phyloP scores from a whole-genome alignment of 2,329 filamentous ascomycete genomes.

The Aspergillus bombycis region DNA sequence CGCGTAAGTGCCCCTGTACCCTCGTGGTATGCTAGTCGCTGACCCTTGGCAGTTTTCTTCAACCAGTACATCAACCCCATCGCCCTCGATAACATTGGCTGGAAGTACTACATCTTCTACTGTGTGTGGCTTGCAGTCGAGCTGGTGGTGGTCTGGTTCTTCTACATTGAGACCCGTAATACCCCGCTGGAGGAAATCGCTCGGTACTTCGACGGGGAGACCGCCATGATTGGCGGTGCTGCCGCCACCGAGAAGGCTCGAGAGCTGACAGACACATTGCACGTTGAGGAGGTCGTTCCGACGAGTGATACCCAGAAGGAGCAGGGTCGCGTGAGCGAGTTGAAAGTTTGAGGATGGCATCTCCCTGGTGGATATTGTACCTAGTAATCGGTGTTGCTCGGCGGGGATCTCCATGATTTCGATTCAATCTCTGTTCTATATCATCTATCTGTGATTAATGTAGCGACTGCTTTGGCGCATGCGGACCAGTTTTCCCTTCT shows the following conservation, averaged over 20 bases:
- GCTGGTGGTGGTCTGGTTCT: slow-evolving; percentile 38
- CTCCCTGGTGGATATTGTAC: not conserved
- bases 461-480: not conserved
- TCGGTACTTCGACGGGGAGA: slow-evolving; percentile 29
- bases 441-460: not conserved
- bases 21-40: not conserved
- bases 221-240: slow-evolving; percentile 24
- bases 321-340: slow-evolving; percentile 2
- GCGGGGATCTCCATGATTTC: not conserved
- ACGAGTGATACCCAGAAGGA: not conserved
- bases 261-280: slow-evolving; percentile 12
- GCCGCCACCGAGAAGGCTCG: slow-evolving; percentile 25
- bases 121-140: slow-evolving; percentile 37
- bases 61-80: slow-evolving; percentile 41
- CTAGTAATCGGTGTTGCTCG: not conserved
- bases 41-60: slow-evolving; percentile 32
- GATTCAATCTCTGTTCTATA: not conserved
- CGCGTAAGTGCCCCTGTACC: slow-evolving; percentile 13
- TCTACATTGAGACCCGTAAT: slow-evolving; percentile 38
- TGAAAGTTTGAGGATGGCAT: not conserved
- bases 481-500: not conserved
- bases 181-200: slow-evolving; percentile 44
- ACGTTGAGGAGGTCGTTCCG: slow-evolving; percentile 7
- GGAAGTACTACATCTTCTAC: slow-evolving; percentile 46
- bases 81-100: slow-evolving; percentile 34